Base-by-base conservation (phyloP, 1,139 yeast genomes). In the Taiozyma sp. region DNA sequence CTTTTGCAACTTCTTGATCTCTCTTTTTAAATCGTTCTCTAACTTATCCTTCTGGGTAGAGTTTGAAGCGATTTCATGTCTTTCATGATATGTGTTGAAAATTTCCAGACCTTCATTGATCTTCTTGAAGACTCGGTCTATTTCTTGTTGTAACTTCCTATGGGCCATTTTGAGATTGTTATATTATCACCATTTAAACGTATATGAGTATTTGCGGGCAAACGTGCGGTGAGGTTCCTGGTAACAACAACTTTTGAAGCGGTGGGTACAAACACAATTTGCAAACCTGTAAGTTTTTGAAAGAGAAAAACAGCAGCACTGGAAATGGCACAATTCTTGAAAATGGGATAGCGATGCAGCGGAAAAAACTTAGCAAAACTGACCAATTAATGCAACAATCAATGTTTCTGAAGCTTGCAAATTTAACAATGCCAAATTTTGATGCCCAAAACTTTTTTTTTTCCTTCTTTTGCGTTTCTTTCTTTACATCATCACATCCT, bases 81-180 rank as follows among this genome's bases (percentile, higher is more conserved):
- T 81, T 50, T 84, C 91, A 63, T 85, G 84, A 53, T 81, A 79
- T 39, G 79, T 83, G 65, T 86, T 84, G 63, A 87, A 87, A 47
- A 80, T 75, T 50, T 83, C 81, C 50, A 86, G 69, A 42, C 95
- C 95, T 70, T 87, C 95, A 46, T 80, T 73, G 58, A 87, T 84
- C 73, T 85, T 86, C 69, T 87, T 87, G 73, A 85, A 85, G 65
- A 86, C 86, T 59, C 83, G 82, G 66, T 86, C 93, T 62, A 86
- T 82, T 73, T 86, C 95, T 77, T 82, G 87, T 64, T 82, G 87
- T 49, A 83, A 72, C 66, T 83, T 83, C 63, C 89, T 70, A 59
- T 81, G 87, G 47, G 89, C 82, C 89, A 83, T 83, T 51, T 46
- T 57, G 48, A 19, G n/a, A 4, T 30, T 38, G 30, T 39, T 48